A percentile compares a stretch with the other conserved stretches of the same genome.
These are phyloP conservation scores for Arthrobotrys entomopaga DNA, from an alignment of 2,329 filamentous ascomycete genomes.

Conservation along the genomic window DNA sequence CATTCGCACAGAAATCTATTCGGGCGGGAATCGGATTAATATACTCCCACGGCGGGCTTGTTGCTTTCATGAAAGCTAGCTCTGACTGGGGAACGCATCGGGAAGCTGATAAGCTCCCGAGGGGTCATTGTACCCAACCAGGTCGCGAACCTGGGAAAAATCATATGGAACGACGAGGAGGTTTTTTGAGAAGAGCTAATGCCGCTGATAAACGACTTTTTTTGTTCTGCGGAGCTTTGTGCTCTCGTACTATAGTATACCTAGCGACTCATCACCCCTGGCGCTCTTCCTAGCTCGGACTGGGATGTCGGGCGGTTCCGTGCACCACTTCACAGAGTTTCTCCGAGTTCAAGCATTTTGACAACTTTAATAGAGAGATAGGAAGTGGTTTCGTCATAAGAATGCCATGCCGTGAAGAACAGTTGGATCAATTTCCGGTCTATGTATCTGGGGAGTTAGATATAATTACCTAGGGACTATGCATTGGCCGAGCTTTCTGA, in stretches of 20 bases:
- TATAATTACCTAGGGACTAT: too few relatives aligned
- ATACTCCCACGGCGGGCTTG: slow-evolving; percentile 4
- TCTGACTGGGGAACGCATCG: slow-evolving; percentile 29
- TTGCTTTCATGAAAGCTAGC: slow-evolving; percentile 36
- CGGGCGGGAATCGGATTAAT: slow-evolving; percentile 32
- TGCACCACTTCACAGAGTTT: slow-evolving; percentile 11
- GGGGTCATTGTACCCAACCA: background rate
- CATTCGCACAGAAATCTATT: background rate
- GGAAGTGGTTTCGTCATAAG: too few relatives aligned
- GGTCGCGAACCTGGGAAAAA: slow-evolving; percentile 14
- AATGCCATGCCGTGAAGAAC: too few relatives aligned
- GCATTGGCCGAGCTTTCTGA: too few relatives aligned
- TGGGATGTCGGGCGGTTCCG: slow-evolving; percentile 49
- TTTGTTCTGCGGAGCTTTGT: background rate
- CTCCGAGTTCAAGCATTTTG: background rate
- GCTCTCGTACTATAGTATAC: background rate
- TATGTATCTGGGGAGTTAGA: too few relatives aligned
- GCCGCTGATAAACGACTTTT: slow-evolving; percentile 49
- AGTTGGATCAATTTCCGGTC: too few relatives aligned
- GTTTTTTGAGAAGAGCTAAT: slow-evolving; percentile 14
- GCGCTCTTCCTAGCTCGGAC: background rate
- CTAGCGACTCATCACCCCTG: background rate
- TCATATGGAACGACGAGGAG: too few relatives aligned
- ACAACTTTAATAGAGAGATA: too few relatives aligned
- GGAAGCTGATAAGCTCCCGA: slow-evolving; percentile 53